These are phyloP conservation scores for Cicer bijugum DNA, from an alignment of 306 rosid genomes.

Conservation along the genomic window DNA sequence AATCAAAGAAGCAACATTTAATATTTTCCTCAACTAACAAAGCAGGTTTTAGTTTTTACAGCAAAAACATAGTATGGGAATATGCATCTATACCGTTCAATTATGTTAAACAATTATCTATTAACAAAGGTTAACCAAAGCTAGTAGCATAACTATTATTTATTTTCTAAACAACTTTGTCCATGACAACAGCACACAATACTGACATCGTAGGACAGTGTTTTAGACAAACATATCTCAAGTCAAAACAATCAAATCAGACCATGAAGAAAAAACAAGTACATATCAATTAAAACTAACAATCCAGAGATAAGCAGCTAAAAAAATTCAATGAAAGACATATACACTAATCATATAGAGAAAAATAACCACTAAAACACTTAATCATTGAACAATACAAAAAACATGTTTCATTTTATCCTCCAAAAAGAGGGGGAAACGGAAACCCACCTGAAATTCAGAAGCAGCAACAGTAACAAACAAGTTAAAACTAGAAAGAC, in stretches of 20 bases:
- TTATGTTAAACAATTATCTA: not conserved
- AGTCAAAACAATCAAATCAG: slow-evolving; percentile 23
- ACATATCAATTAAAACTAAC: not conserved
- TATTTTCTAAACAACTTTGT: not conserved
- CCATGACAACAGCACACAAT: not conserved
- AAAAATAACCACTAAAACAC: no score
- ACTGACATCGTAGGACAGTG: not conserved
- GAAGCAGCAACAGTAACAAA: slow-evolving; percentile 26
- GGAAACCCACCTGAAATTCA: slow-evolving; percentile 2
- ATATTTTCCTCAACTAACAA: not conserved
- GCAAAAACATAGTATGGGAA: not conserved
- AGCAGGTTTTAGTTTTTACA: slow-evolving; percentile 13
- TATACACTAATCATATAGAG: no score
- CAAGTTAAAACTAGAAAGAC: not conserved
- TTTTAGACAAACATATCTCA: not conserved
- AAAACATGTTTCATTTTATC: no score
- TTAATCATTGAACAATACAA: not conserved
- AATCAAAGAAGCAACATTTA: not conserved
- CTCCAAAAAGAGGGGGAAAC: not conserved
- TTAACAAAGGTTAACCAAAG: slow-evolving; percentile 6
- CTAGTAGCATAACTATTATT: slow-evolving; percentile 1
- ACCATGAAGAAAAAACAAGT: slow-evolving; percentile 10
- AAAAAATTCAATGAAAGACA: not conserved
- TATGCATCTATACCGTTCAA: not conserved
- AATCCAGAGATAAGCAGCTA: slow-evolving; percentile 9